Percentiles rank a stretch among this genome's conserved stretches.
These are phyloP conservation scores for Stemphylium beticola DNA, from an alignment of 2,329 filamentous ascomycete genomes.

Conservation along the genomic window DNA sequence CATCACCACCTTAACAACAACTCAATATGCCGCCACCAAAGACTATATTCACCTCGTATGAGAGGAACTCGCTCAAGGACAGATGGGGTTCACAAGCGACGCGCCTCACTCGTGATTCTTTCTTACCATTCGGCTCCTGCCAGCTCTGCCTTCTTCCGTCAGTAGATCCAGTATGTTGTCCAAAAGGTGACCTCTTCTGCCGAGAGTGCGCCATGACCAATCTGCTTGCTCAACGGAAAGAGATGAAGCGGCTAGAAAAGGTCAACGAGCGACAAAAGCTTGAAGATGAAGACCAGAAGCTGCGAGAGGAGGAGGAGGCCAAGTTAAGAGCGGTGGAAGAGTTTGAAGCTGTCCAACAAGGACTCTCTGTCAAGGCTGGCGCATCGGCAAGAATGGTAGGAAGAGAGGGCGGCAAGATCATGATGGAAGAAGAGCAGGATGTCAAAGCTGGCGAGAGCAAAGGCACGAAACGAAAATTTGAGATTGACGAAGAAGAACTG, in stretches of 20 bases:
- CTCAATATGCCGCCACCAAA: slow-evolving; percentile 37
- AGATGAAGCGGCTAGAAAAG: slow-evolving; percentile 82
- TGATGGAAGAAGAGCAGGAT: slow-evolving; percentile 49
- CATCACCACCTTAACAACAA: background rate
- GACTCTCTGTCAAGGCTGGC: slow-evolving; percentile 50
- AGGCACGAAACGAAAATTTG: slow-evolving; percentile 76
- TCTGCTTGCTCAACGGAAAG: slow-evolving; percentile 87
- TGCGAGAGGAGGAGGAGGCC: slow-evolving; percentile 71
- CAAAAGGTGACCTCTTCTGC: slow-evolving; percentile 84
- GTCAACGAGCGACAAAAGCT: slow-evolving; percentile 65
- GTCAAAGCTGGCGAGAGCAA: slow-evolving; percentile 29
- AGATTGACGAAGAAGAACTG: slow-evolving; percentile 79
- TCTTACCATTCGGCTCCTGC: slow-evolving; percentile 89
- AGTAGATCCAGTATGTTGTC: slow-evolving; percentile 81
- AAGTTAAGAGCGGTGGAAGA: slow-evolving; percentile 73
- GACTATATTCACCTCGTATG: slow-evolving; percentile 86
- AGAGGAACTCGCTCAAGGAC: slow-evolving; percentile 79
- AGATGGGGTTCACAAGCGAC: slow-evolving; percentile 83
- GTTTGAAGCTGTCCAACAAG: slow-evolving; percentile 86
- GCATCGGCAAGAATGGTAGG: slow-evolving; percentile 49
- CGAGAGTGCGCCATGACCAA: slow-evolving; percentile 91
- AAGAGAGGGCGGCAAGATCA: slow-evolving; percentile 53
- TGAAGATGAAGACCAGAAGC: slow-evolving; percentile 67
- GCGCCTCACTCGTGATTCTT: slow-evolving; percentile 87
- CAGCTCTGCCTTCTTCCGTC: slow-evolving; percentile 83